Base-by-base conservation (phyloP, 345 rosid species). In the Zanthoxylum bungeanum region DNA sequence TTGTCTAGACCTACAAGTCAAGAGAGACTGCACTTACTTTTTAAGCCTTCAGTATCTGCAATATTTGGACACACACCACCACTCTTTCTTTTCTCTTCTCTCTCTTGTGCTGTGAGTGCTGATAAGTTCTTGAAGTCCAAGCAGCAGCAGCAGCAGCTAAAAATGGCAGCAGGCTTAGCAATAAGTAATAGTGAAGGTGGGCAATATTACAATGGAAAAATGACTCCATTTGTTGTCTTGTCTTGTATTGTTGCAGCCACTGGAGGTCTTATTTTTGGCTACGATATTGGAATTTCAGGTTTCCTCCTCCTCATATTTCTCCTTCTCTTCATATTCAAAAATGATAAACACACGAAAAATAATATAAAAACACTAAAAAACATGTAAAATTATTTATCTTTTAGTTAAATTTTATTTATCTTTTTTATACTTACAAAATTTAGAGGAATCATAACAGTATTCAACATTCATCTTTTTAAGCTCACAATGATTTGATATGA, bases 191-290 rank as follows among this genome's bases (percentile, higher is more conserved):
- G 64, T 52, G 80, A 37, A 40, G 77, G 25, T 1, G 72, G 49
- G 68, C 58, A 74, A 22, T 84, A 85, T n/a, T 46, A 68, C 75
- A 80, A 76, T 34, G 94, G 91, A 44, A 80, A 70, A 80, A 78
- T 88, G 69, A 93, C 96, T 31, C 46, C 31, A 36, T 88, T 87
- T 68, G 93, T 90, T 16, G 77, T 87, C 33, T 72, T 90, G 8
- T 93, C 98, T 6, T 93, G 94, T 74, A 80, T 84, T 76, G 81
- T 89, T 88, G 98, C 98, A 16, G 93, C 93, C 82, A 90, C 83
- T 85, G 98, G 98, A 63, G 98, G 98, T 47, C 85, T 90, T 60
- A 84, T 93, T 73, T 90, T 93, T 31, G 96, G 98, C 75, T 93
- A 87, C 76, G 98, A 93, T 79, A 83, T 90, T 60, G 98, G 98